Conservation (phyloP, 2,329 filamentous ascomycete genomes). For the Talaromyces funiculosus region DNA sequence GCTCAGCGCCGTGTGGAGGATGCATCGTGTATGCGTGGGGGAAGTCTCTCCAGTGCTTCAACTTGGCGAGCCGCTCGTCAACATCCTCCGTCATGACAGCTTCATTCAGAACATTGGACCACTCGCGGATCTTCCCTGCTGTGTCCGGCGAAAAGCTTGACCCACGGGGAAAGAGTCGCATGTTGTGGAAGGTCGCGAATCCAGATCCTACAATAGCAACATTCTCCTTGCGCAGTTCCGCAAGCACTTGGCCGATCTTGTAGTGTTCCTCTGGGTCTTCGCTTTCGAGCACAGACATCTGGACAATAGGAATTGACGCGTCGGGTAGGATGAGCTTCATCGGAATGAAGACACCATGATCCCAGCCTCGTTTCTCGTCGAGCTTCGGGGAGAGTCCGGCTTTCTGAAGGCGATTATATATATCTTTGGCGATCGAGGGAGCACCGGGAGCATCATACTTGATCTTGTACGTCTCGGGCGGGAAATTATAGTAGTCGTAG, state of each 20-base stretch:
- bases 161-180: slow-evolving; percentile 9
- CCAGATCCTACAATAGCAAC: slow-evolving; percentile 13
- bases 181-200: slow-evolving; percentile 12
- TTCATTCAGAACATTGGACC: slow-evolving; percentile 9
- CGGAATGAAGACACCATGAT: slow-evolving; percentile 15
- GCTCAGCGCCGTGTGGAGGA: slow-evolving; percentile 10
- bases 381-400: slow-evolving; percentile 9
- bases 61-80: slow-evolving; percentile 7
- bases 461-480: slow-evolving; percentile 13
- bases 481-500: slow-evolving; percentile 15
- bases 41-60: slow-evolving; percentile 12
- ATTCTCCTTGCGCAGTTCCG: slow-evolving; percentile 12
- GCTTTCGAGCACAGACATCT: slow-evolving; percentile 14
- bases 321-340: slow-evolving; percentile 9
- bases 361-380: slow-evolving; percentile 12
- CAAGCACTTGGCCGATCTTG: slow-evolving; percentile 11
- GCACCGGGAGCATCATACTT: slow-evolving; percentile 12
- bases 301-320: slow-evolving; percentile 11
- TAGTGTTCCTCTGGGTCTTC: slow-evolving; percentile 12
- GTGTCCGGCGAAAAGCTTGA: background rate
- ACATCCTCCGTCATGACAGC: slow-evolving; percentile 9
- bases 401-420: slow-evolving; percentile 7
- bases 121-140: slow-evolving; percentile 5
- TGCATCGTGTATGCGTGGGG: slow-evolving; percentile 13
- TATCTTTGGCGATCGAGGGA: slow-evolving; percentile 9